Evolutionary conservation across 805 yeast species (phyloP).

Genomic region (Ogataea trehalophila): DNA sequence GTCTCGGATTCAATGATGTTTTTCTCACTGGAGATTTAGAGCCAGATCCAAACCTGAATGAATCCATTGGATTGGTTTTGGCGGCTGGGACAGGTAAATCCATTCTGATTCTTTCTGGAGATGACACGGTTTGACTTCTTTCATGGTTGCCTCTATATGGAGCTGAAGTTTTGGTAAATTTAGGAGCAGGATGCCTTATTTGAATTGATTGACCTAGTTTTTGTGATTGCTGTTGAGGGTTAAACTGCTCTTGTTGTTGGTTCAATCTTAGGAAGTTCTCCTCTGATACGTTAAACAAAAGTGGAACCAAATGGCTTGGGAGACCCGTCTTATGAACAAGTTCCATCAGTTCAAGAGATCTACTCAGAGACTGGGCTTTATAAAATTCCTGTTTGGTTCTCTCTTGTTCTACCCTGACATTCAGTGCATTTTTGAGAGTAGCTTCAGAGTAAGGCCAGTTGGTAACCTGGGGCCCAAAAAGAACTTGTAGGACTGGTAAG

Average conservation of each 20-base stretch:
- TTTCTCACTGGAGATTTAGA: constrained; percentile 11
- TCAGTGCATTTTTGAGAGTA: constrained; percentile 53
- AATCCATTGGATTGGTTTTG: constrained; percentile 21
- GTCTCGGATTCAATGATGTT: constrained; percentile 15
- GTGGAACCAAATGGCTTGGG: constrained; percentile 60
- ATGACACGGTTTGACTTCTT: constrained; percentile 12
- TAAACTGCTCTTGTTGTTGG: constrained; percentile 1
- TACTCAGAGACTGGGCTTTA: constrained; percentile 55
- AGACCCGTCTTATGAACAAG: constrained; percentile 56
- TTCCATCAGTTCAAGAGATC: constrained; percentile 57
- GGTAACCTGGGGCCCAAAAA: constrained; percentile 50
- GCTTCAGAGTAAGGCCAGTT: constrained; percentile 55
- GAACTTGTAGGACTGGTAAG: constrained; percentile 36
- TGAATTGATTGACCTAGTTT: neutral
- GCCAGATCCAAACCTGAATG: constrained; percentile 29
- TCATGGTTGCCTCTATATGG: constrained; percentile 7
- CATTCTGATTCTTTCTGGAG: neutral
- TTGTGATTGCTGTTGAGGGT: neutral
- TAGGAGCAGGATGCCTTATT: neutral
- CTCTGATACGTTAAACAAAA: constrained; percentile 37
- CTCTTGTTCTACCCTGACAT: constrained; percentile 68
- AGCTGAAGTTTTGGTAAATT: constrained; percentile 7
- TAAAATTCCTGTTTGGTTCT: constrained; percentile 76
- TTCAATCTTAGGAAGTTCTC: constrained; percentile 11
- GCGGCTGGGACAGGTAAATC: neutral